These are phyloP conservation scores for Dalbergia oliveri DNA, from an alignment of 306 rosid species.

Conservation along the genomic window DNA sequence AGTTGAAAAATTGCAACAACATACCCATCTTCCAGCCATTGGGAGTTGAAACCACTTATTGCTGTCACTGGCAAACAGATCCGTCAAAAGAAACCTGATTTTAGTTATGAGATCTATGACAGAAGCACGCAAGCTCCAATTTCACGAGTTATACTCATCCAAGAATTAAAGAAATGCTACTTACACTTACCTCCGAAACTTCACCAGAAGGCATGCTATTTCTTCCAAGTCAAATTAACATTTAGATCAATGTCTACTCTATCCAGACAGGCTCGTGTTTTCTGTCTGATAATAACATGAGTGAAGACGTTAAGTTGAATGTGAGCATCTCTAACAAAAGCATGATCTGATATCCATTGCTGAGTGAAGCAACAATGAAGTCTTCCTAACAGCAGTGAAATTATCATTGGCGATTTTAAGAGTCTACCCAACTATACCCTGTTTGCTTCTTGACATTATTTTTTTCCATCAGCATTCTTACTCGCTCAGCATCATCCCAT, in stretches of 20 bases:
- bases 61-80: constrained; percentile 34
- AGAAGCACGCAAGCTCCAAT: constrained; percentile 6
- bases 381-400: constrained; percentile 12
- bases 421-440: constrained; percentile 62
- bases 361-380: constrained; percentile 26
- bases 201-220: constrained; percentile 27
- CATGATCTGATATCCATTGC: constrained; percentile 28
- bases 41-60: constrained; percentile 25
- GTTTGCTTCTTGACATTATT: constrained; percentile 55
- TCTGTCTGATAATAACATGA: constrained; percentile 8
- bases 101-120: constrained; percentile 25
- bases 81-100: constrained; percentile 35
- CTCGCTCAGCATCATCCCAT: constrained; percentile 61
- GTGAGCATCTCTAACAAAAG: constrained; percentile 29
- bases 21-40: constrained; percentile 43
- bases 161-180: constrained; percentile 37
- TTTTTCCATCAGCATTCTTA: constrained; percentile 55
- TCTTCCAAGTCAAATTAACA: constrained; percentile 34
- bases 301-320: constrained; percentile 6
- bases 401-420: constrained; percentile 37
- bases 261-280: constrained; percentile 31
- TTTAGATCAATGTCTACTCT: background rate
- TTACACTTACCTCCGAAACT: constrained; percentile 42
- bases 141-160: constrained; percentile 21
- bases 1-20: background rate